Evolutionary conservation across 2,329 filamentous ascomycete genomes (phyloP), one percentile per base, ranked within the genome.

Genomic region (Fusarium sublunatum): DNA sequence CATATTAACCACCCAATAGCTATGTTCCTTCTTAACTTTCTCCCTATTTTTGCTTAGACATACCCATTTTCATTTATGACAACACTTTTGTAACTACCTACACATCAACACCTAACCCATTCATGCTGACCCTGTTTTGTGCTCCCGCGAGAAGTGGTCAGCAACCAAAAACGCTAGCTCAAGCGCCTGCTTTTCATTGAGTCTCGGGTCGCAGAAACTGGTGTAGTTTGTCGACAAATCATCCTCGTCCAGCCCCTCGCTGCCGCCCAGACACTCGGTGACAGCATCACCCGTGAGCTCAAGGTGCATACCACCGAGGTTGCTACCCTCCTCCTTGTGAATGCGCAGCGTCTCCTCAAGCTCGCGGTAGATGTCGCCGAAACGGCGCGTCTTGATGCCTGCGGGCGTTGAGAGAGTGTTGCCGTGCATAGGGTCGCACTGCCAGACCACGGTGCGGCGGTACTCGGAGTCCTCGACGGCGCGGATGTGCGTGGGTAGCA

Each of bases 381-480:
- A 99, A 52, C 91, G 89, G 13, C 95, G 87, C 2, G 95, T 99
- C 82, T 99, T 99, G 79, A 97, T 87, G 25, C 93, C 93, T 0
- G 85, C 81, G 0, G 86, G 84, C 0, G 91, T 94, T 19, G 86
- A 84, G 39, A 83, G 79, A 34, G 87, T 90, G 78, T 90, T 90
- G 62, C 95, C 95, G 78, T 99, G 95, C 95, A 99, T 99, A 22
- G 95, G 95, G 78, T 99, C 95, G 79, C 94, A 98, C 79, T 98
- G 95, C 94, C 94, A 98, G 69, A 97, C 92, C 5, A 96, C 92
- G 22, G 77, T 79, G 46, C 81, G 76, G 42, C 76, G 76, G 76
- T 87, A 88, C 77, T 88, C 92, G 54, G 91, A 93, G 69, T 83
- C 83, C 75, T 95, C 90, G 25, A 99, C 94, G 34, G 92, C 92